Base-by-base conservation (phyloP, 2,329 filamentous ascomycete genomes). In the Colletotrichum abscissum region DNA sequence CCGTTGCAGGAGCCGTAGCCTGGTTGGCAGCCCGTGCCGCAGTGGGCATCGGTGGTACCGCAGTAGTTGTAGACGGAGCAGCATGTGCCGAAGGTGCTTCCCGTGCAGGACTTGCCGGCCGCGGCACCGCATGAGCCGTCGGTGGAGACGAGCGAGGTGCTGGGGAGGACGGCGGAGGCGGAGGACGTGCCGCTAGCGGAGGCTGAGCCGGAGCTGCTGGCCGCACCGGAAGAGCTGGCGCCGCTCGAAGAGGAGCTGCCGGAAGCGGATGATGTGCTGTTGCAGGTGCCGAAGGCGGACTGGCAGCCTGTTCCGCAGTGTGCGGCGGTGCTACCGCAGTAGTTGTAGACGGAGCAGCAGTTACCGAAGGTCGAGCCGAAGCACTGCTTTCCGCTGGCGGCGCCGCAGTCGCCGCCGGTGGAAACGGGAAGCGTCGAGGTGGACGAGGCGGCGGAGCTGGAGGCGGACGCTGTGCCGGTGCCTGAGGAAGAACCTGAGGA, bases 231-330 rank as follows among this genome's bases (percentile, higher is more conserved):
- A 12, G 63, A 42, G 16, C 5, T 22, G 5, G 67, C 6, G 19
- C 24, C 26, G 49, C 42, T 11, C 3, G 19, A 19, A 19, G 42
- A 49, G 42, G 42, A 49, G 42, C 42, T 49, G 19, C 16, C 16
- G 0, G 42, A 49, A 0, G 42, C 16, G 19, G 42, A 49, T 0
- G 42, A 49, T 1, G 35, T 33, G 33, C 30, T 24, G 24, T 33
- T 49, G 14, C 72, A 74, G 16, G 30, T 56, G 11, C 80, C 81
- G 63, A 80, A 82, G 1, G n/a, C 76, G 9, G 76, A 57, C 60
- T 81, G 78, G 71, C 81, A 82, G 4, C 80, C 81, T 0, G 74
- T 74, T 62, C 75, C 76, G 73, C 81, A 83, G 74, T 82, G 80
- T 22, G 80, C 80, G 33, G 77, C 76, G 3, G 78, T 79, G 24